Percentiles rank a stretch among this genome's conserved stretches.
Evolutionary conservation across 139 green algal genomes (phyloP).

Genomic region (Mychonastes homosphaera): DNA sequence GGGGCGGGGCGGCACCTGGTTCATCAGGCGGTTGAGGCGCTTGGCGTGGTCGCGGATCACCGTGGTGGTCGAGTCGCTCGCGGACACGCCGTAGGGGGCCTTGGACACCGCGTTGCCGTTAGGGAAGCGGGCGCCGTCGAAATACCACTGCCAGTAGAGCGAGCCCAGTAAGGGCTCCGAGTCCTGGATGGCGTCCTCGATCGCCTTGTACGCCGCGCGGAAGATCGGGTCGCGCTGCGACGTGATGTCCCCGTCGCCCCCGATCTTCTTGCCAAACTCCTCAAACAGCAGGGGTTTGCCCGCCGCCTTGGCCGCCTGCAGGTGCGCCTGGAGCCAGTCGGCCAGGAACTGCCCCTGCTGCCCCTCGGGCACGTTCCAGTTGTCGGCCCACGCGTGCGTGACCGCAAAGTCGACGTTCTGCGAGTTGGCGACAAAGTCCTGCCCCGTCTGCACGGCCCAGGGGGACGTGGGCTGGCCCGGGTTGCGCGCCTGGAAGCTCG

Average conservation of each 20-base stretch:
- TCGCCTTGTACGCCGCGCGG: conserved; percentile 9
- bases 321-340: conserved; percentile 41
- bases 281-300: conserved; percentile 59
- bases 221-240: conserved; percentile 16
- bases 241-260: not conserved
- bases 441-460: conserved; percentile 43
- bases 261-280: conserved; percentile 57
- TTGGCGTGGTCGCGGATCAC: conserved; percentile 12
- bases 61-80: conserved; percentile 15
- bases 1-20: conserved; percentile 12
- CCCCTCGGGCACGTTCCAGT: conserved; percentile 34
- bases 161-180: conserved; percentile 14
- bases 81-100: conserved; percentile 10
- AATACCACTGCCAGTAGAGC: conserved; percentile 22
- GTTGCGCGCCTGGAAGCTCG: conserved; percentile 14
- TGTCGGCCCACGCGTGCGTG: conserved; percentile 53
- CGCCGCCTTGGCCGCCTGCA: conserved; percentile 23
- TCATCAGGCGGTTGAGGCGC: conserved; percentile 9
- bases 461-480: conserved; percentile 7
- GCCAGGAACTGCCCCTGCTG: conserved; percentile 27
- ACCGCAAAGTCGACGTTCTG: conserved; percentile 48
- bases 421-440: conserved; percentile 52
- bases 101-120: not conserved
- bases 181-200: conserved; percentile 8
- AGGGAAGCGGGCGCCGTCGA: conserved; percentile 1